A percentile compares a stretch with the other conserved stretches of the same genome.
Conservation (phyloP, 2,329 filamentous ascomycete species). For the Madurella fahalii region DNA sequence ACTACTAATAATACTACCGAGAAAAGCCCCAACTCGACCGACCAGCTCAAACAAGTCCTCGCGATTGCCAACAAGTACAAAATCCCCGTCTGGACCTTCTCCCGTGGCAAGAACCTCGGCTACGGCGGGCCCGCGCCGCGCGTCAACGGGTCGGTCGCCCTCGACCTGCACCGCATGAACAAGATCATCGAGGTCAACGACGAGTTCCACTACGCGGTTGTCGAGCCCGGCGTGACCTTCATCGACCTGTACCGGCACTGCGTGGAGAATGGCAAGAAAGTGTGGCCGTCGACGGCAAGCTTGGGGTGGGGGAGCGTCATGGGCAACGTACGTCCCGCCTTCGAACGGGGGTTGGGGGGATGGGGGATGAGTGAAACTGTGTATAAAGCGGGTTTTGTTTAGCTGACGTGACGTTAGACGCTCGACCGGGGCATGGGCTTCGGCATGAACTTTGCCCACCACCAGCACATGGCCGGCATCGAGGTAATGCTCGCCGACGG, state of each 20-base stretch:
- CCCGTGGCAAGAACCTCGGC: conserved; percentile 42
- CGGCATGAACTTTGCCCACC: conserved; percentile 28
- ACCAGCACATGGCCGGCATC: conserved; percentile 21
- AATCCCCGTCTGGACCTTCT: conserved; percentile 32
- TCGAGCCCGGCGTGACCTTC: conserved; percentile 46
- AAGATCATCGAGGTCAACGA: conserved; percentile 42
- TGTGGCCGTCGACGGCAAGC: conserved; percentile 46
- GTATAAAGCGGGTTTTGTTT: too few species aligned
- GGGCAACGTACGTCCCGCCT: conserved; percentile 39
- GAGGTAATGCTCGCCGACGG: conserved; percentile 31
- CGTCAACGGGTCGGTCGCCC: conserved; percentile 41
- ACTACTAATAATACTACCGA: too few species aligned
- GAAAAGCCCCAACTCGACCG: conserved; percentile 30
- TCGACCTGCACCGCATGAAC: conserved; percentile 44
- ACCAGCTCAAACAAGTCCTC: conserved; percentile 33
- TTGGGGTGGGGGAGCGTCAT: conserved; percentile 48
- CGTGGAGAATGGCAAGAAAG: conserved; percentile 35
- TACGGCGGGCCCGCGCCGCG: conserved; percentile 48
- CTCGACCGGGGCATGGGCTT: conserved; percentile 41
- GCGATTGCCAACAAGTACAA: conserved; percentile 32
- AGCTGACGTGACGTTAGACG: conserved; percentile 28
- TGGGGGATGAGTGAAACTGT: too few species aligned
- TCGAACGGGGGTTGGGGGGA: too few species aligned
- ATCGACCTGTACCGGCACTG: conserved; percentile 41
- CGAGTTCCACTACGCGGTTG: conserved; percentile 41